Conservation (phyloP, 2,329 filamentous ascomycete species). For the Colletotrichum karsti region DNA sequence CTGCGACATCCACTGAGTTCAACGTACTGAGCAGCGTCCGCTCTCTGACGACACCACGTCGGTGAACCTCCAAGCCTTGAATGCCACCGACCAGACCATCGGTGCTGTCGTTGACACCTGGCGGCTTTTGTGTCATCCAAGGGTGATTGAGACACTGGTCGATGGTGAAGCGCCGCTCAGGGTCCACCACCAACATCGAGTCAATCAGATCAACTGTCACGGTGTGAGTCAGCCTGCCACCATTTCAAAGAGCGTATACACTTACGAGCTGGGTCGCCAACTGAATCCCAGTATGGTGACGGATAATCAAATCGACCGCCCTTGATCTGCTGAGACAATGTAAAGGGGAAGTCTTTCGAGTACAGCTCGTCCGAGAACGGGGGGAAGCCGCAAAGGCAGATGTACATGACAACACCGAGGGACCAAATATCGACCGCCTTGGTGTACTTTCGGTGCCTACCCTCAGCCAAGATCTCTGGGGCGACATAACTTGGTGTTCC, state of each 20-base stretch:
- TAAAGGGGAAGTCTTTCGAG: constrained; percentile 83
- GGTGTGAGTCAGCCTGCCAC: neutral
- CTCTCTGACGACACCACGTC: constrained; percentile 81
- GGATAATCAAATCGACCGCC: constrained; percentile 92
- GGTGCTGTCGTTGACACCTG: constrained; percentile 82
- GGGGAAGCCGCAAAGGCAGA: constrained; percentile 95
- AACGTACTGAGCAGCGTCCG: constrained; percentile 85
- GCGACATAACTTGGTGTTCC: constrained; percentile 98
- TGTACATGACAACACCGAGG: constrained; percentile 96
- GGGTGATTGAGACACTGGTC: constrained; percentile 92
- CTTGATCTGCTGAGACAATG: constrained; percentile 88
- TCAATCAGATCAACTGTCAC: constrained; percentile 85
- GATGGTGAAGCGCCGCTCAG: constrained; percentile 83
- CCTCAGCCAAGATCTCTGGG: constrained; percentile 90
- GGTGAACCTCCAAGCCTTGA: constrained; percentile 81
- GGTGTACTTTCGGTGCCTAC: constrained; percentile 86
- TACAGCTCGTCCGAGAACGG: constrained; percentile 96
- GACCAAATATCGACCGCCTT: constrained; percentile 97
- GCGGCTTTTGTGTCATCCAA: constrained; percentile 75
- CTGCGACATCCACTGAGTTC: constrained; percentile 73
- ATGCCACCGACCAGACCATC: constrained; percentile 92
- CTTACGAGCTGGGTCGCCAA: constrained; percentile 81
- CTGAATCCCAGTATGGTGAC: constrained; percentile 92
- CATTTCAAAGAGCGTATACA: constrained; percentile 18
- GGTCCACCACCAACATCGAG: constrained; percentile 89